Conservation (phyloP, 2,329 filamentous ascomycete species). For the Verruconis gallopava region DNA sequence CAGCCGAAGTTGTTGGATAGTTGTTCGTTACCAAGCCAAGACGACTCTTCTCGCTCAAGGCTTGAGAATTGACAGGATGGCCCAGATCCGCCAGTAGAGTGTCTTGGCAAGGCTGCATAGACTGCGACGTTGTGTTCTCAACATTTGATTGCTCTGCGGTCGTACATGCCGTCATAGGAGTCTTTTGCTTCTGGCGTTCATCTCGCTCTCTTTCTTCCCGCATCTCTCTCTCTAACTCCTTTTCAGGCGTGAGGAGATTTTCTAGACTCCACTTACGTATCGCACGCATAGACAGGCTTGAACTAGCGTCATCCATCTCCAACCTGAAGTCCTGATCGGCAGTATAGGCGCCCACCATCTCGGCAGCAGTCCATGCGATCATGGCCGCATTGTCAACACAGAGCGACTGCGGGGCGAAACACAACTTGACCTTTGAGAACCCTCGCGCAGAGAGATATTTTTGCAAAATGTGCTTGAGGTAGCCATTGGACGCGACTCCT, state of each 20-base stretch:
- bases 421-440: conserved; percentile 26
- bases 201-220: background rate
- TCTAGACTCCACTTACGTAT: conserved; percentile 10
- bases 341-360: conserved; percentile 61
- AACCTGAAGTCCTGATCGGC: conserved; percentile 36
- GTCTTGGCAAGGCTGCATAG: no score
- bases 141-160: background rate
- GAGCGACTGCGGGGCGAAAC: conserved; percentile 51
- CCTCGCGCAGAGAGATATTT: conserved; percentile 55
- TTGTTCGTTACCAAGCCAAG: no score
- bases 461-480: conserved; percentile 54
- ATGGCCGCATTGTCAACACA: conserved; percentile 97
- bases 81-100: no score
- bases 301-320: background rate
- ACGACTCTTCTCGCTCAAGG: no score
- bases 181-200: background rate
- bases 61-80: no score
- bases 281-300: conserved; percentile 6
- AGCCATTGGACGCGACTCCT: conserved; percentile 78
- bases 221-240: background rate
- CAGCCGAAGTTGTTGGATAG: no score
- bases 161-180: background rate
- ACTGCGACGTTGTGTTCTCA: no score
- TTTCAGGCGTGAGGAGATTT: conserved; percentile 9
- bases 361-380: conserved; percentile 87